Evolutionary conservation across 805 yeast species (phyloP).

Genomic region (Dipodascus geniculatus): DNA sequence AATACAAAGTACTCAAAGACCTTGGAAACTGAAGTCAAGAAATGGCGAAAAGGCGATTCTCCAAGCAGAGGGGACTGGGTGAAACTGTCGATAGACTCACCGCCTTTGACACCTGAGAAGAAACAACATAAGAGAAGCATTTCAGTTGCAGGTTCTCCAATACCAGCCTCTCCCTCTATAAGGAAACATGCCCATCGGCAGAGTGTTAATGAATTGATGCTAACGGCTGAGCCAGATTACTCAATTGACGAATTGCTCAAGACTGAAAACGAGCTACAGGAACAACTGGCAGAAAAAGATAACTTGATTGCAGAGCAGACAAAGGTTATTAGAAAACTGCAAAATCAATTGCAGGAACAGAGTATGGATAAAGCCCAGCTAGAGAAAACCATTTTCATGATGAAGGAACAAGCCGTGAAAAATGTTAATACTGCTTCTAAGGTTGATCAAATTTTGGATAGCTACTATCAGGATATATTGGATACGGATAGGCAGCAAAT

Average conservation of each 20-base stretch:
- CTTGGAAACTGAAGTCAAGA: conserved; percentile 31
- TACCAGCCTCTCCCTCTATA: neutral
- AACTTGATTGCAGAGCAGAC: conserved; percentile 12
- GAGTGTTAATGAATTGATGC: neutral
- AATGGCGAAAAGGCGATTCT: conserved; percentile 28
- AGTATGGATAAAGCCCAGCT: conserved; percentile 2
- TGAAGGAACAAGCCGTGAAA: conserved; percentile 11
- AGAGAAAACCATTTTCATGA: conserved; percentile 11
- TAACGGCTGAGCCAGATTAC: conserved; percentile 1
- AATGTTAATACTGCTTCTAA: neutral
- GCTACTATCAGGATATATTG: neutral
- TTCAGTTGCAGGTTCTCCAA: neutral
- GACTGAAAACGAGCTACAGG: conserved; percentile 25
- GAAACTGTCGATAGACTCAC: conserved; percentile 3
- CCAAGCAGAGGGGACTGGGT: conserved; percentile 22
- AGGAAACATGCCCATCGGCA: neutral
- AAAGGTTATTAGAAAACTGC: conserved; percentile 10
- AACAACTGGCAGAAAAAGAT: conserved; percentile 21
- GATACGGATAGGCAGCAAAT: neutral
- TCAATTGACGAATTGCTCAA: conserved; percentile 15
- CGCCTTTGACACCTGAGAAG: conserved; percentile 4
- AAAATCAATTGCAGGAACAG: conserved; percentile 8
- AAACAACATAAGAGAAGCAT: neutral
- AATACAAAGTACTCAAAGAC: conserved; percentile 25
- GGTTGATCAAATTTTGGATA: neutral